Percentiles rank a stretch among this genome's conserved stretches.
These are phyloP conservation scores for Pseudogymnoascus sp. DNA, from an alignment of 2,329 filamentous ascomycete genomes.

Conservation along the genomic window DNA sequence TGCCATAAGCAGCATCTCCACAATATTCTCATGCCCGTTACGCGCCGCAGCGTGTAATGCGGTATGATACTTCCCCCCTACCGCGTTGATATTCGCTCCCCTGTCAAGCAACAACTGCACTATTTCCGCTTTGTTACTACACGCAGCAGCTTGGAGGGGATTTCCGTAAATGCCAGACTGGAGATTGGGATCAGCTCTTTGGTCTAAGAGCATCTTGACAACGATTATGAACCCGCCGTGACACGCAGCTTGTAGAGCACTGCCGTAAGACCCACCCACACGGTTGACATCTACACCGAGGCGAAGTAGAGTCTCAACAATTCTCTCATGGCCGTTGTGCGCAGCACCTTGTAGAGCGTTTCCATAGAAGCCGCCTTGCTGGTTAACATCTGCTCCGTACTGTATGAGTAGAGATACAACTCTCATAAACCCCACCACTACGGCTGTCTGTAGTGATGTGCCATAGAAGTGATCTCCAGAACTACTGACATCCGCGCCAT, in stretches of 20 bases:
- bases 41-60: background rate
- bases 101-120: constrained; percentile 16
- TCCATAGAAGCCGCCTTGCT: background rate
- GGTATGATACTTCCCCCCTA: background rate
- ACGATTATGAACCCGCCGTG: background rate
- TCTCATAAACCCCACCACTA: background rate
- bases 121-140: constrained; percentile 10
- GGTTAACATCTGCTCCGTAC: background rate
- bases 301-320: background rate
- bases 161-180: background rate
- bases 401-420: background rate
- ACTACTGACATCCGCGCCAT: background rate
- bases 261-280: background rate
- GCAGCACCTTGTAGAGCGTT: background rate
- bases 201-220: background rate
- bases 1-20: background rate
- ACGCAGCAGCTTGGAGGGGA: background rate
- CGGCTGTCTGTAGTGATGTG: background rate
- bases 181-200: background rate
- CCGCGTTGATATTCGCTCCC: constrained; percentile 13
- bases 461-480: background rate
- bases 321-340: background rate
- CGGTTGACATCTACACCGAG: background rate
- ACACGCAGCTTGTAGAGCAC: constrained; percentile 6
- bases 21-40: background rate